Base-by-base conservation (phyloP, 176 grass and related monocot genomes). In the Zoysia pacifica region DNA sequence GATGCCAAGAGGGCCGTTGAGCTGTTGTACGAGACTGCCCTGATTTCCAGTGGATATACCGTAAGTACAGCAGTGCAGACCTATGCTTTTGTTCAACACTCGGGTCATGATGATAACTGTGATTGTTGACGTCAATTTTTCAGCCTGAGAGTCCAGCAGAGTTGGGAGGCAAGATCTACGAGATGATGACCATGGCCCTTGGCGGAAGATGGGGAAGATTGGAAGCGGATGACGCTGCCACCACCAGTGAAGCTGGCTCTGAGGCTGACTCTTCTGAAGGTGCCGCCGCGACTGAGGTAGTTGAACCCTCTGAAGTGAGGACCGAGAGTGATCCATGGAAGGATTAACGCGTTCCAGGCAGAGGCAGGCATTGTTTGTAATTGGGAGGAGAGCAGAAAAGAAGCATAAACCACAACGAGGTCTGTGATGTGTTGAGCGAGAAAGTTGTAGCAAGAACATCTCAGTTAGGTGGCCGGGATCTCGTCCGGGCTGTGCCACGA, bases 91-190 rank as follows among this genome's bases (percentile, higher is more conserved):
- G 3, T 20, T 41, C 28, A 42, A 9, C 7, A 14, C 3, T 18
- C 19, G 41, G 45, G 12, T 12, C 43, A 64, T 72, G 41, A 44
- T 73, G 38, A 51, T 66, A 40, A 1, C 48, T 5, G 18, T 73
- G 47, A 73, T n/a, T 58, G 4, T 66, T 56, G 45, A 72, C 28
- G 41, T 69, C 20, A 67, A 51, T 73, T 66, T 40, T 73, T 48
- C 20, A 82, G 59, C 96, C 96, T 39, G 92, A 99, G 75, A 99
- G 90, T 68, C 96, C 92, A 54, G 88, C 96, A 2, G 96, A 99
- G 38, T 88, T 99, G 79, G 92, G 96, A 37, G 89, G 90, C 79
- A 99, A 91, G 88, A 95, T 99, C 62, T 99, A 99, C 8, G 96
- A 91, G 81, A 99, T 95, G 96, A 99, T 95, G 92, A 87, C 84